A percentile compares a stretch with the other conserved stretches of the same genome.
phyloP scores from a whole-genome alignment of 2,329 filamentous ascomycete genomes.

The Exserohilum rostratum region DNA sequence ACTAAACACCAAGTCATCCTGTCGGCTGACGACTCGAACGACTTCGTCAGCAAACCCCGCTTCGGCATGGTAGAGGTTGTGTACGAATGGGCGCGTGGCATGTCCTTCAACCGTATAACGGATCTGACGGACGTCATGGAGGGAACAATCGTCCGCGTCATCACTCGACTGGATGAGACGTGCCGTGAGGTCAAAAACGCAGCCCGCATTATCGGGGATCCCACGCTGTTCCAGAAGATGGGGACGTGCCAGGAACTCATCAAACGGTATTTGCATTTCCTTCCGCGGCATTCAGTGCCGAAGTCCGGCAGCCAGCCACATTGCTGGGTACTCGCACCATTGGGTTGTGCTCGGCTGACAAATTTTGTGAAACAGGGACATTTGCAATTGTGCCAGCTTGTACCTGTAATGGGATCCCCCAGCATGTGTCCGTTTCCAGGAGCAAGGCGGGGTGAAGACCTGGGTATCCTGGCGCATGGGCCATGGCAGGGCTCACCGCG shows the following conservation, averaged over 20 bases:
- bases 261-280: conserved; percentile 75
- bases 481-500: background rate
- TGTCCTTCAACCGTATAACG: conserved; percentile 98
- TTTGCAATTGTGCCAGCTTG: conserved; percentile 50
- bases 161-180: conserved; percentile 92
- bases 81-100: conserved; percentile 96
- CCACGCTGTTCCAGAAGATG: conserved; percentile 94
- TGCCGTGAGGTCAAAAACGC: conserved; percentile 98
- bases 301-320: background rate
- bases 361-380: conserved; percentile 41
- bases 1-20: conserved; percentile 91
- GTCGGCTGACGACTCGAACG: conserved; percentile 86
- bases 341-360: conserved; percentile 1
- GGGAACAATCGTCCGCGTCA: conserved; percentile 94
- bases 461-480: background rate
- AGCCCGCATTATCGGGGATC: conserved; percentile 92
- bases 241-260: conserved; percentile 96
- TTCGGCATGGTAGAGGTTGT: conserved; percentile 98
- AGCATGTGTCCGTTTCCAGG: background rate
- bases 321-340: background rate
- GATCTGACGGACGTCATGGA: conserved; percentile 95
- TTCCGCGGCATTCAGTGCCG: background rate
- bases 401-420: conserved; percentile 39
- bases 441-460: background rate
- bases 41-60: conserved; percentile 83